Conservation (phyloP, 345 rosid species). For the Heritiera fomes region DNA sequence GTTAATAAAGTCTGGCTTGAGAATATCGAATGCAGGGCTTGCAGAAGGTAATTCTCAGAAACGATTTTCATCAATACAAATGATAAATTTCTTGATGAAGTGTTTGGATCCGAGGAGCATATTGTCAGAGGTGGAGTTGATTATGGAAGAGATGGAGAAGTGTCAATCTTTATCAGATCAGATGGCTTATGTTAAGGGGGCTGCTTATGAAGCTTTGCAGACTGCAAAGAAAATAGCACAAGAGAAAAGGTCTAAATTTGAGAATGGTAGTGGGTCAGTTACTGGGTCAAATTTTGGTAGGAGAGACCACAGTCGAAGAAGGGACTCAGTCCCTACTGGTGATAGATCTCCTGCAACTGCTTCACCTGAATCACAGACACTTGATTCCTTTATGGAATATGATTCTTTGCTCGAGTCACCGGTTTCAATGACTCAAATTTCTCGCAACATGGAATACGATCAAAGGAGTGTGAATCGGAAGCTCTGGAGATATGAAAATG, state of each 20-base stretch:
- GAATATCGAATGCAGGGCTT: conserved; percentile 50
- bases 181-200: conserved; percentile 87
- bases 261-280: conserved; percentile 58
- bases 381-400: conserved; percentile 56
- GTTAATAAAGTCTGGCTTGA: conserved; percentile 70
- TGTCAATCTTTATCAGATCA: conserved; percentile 60
- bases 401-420: conserved; percentile 67
- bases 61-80: conserved; percentile 77
- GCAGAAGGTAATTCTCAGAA: conserved; percentile 82
- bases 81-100: conserved; percentile 90
- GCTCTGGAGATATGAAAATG: conserved; percentile 54
- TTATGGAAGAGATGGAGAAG: conserved; percentile 78
- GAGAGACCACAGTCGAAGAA: conserved; percentile 35
- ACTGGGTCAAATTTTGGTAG: conserved; percentile 66
- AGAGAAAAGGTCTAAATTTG: conserved; percentile 57
- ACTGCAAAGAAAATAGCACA: conserved; percentile 65
- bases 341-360: conserved; percentile 51
- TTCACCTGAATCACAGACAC: conserved; percentile 83
- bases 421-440: conserved; percentile 43
- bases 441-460: conserved; percentile 44
- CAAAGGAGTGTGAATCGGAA: conserved; percentile 64
- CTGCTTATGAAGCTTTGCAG: conserved; percentile 86
- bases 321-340: conserved; percentile 27
- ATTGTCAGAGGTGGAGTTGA: conserved; percentile 66
- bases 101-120: conserved; percentile 76